Evolutionary conservation across 2,329 filamentous ascomycete genomes (phyloP).

Genomic region (Stemphylium beticola): DNA sequence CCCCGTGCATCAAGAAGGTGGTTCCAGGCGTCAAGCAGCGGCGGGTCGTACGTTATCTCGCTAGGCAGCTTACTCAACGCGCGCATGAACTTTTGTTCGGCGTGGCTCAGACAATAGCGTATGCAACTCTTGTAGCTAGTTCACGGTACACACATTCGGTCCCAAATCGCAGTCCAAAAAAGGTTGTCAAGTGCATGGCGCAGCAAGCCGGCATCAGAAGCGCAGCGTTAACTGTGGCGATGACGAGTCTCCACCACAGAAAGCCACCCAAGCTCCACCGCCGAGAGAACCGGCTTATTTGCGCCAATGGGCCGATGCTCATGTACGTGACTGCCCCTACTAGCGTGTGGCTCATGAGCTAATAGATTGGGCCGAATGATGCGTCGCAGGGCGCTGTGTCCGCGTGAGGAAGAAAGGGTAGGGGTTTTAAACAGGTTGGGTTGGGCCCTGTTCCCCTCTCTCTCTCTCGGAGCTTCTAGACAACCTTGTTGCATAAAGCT

Average conservation of each 20-base stretch:
- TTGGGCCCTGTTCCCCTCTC: neutral
- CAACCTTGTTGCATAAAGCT: no score
- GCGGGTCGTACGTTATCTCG: neutral
- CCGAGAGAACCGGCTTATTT: constrained; percentile 1
- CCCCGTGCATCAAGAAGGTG: neutral
- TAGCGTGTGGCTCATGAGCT: constrained; percentile 9
- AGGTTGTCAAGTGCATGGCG: neutral
- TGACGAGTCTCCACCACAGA: constrained; percentile 13
- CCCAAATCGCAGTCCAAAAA: neutral
- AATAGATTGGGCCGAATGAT: constrained; percentile 8
- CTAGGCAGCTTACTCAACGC: neutral
- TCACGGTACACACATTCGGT: neutral
- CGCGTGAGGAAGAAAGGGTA: constrained; percentile 3
- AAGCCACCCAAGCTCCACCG: neutral
- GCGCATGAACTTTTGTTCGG: no score
- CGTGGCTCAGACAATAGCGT: no score
- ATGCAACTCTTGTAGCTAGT: no score
- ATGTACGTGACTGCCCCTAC: neutral
- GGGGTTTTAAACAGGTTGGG: neutral
- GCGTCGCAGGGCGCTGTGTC: neutral
- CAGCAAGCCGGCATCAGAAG: neutral
- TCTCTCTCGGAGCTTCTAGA: neutral
- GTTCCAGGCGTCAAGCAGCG: neutral
- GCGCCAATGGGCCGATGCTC: constrained; percentile 12
- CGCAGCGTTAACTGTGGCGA: constrained; percentile 1